Evolutionary conservation across 805 yeast genomes (phyloP).

Genomic region (Saturnispora galanensis): DNA sequence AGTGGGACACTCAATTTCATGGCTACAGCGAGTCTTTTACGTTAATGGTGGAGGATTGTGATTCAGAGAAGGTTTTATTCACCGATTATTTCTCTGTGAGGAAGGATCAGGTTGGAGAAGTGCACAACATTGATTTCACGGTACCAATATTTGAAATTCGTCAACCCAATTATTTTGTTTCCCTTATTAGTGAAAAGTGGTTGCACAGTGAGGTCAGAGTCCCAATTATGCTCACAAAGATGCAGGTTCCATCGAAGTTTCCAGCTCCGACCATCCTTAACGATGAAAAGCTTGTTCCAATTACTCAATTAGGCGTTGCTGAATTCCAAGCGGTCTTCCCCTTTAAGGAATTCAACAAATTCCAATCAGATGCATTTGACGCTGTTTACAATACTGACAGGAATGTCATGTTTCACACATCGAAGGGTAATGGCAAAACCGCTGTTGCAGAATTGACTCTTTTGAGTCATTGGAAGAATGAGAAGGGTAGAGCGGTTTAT

Average conservation of each 20-base stretch:
- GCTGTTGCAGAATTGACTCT: slow-evolving; percentile 64
- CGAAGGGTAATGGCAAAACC: slow-evolving; percentile 73
- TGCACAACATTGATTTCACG: slow-evolving; percentile 53
- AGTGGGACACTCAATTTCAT: slow-evolving; percentile 62
- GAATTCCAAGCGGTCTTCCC: slow-evolving; percentile 39
- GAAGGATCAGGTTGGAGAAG: slow-evolving; percentile 39
- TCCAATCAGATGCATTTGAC: slow-evolving; percentile 66
- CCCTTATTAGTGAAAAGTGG: slow-evolving; percentile 78
- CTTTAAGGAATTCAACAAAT: slow-evolving; percentile 51
- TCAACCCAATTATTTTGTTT: slow-evolving; percentile 64
- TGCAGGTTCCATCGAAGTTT: slow-evolving; percentile 53
- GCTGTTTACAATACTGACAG: slow-evolving; percentile 43
- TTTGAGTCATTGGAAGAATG: slow-evolving; percentile 60
- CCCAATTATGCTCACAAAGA: slow-evolving; percentile 45
- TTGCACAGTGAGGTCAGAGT: slow-evolving; percentile 56
- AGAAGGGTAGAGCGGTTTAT: slow-evolving; percentile 62
- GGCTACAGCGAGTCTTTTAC: slow-evolving; percentile 57
- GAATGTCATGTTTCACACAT: slow-evolving; percentile 55
- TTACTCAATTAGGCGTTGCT: slow-evolving; percentile 35
- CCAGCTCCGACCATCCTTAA: slow-evolving; percentile 52
- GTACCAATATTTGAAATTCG: slow-evolving; percentile 48
- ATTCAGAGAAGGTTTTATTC: slow-evolving; percentile 67
- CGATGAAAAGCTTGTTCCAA: slow-evolving; percentile 42
- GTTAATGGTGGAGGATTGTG: slow-evolving; percentile 70
- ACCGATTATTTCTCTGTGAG: slow-evolving; percentile 44